Evolutionary conservation across 805 yeast species (phyloP).

Genomic region (Metschnikowia lunata): DNA sequence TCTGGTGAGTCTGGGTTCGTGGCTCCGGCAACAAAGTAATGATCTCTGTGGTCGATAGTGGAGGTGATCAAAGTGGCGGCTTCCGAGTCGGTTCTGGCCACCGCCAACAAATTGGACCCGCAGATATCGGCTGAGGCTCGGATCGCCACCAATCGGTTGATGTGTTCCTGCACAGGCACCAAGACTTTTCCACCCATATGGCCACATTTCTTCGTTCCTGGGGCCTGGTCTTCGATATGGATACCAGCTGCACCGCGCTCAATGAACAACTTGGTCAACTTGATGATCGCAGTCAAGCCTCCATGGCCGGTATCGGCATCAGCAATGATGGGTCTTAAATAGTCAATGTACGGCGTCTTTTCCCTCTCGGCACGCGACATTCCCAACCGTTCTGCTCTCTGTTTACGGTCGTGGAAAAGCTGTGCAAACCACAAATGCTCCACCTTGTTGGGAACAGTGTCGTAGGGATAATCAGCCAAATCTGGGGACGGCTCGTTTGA

Average conservation of each 20-base stretch:
- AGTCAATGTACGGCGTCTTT: slow-evolving; percentile 73
- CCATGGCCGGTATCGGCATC: slow-evolving; percentile 99
- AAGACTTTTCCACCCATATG: slow-evolving; percentile 99
- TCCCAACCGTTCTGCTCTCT: slow-evolving; percentile 74
- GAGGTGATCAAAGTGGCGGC: slow-evolving; percentile 95
- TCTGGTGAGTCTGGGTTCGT: slow-evolving; percentile 80
- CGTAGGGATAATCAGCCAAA: slow-evolving; percentile 97
- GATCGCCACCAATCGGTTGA: slow-evolving; percentile 88
- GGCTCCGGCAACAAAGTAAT: slow-evolving; percentile 84
- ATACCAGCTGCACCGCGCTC: slow-evolving; percentile 99
- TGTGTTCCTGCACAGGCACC: slow-evolving; percentile 96
- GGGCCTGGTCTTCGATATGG: slow-evolving; percentile 98
- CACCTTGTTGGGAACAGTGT: slow-evolving; percentile 97
- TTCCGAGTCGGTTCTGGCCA: slow-evolving; percentile 96
- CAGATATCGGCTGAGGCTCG: slow-evolving; percentile 93
- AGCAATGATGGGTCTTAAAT: slow-evolving; percentile 90
- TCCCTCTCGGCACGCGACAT: slow-evolving; percentile 61
- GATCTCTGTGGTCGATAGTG: slow-evolving; percentile 92
- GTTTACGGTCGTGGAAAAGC: slow-evolving; percentile 95
- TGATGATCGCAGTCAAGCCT: slow-evolving; percentile 93
- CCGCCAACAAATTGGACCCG: slow-evolving; percentile 79
- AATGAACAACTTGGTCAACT: slow-evolving; percentile 90
- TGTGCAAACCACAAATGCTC: slow-evolving; percentile 97
- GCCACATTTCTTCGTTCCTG: slow-evolving; percentile 98
- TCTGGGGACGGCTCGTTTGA: slow-evolving; percentile 98